These are phyloP conservation scores for Trypanosoma scelopori DNA, from an alignment of 208 protist species.

Conservation along the genomic window DNA sequence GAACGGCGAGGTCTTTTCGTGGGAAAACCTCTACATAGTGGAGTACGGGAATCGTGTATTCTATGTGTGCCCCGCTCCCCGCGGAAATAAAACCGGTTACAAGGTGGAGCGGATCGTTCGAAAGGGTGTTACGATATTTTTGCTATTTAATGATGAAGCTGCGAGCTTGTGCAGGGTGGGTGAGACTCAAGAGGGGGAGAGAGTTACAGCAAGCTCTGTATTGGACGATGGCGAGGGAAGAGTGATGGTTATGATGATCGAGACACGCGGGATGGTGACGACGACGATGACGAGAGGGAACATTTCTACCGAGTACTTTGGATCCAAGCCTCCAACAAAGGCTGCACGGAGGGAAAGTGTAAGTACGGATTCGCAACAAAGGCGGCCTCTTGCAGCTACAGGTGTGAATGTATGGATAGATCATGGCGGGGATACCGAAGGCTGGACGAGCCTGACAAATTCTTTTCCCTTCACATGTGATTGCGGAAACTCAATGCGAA, in stretches of 20 bases:
- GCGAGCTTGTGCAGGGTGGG: constrained; percentile 9
- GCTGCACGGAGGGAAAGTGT: constrained; percentile 8
- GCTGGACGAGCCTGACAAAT: constrained; percentile 34
- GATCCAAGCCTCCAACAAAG: constrained; percentile 11
- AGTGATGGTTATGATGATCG: constrained; percentile 27
- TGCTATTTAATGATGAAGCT: constrained; percentile 58
- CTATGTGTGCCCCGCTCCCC: constrained; percentile 49
- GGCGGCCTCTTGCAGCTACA: constrained; percentile 37
- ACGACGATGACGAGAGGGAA: constrained; percentile 2
- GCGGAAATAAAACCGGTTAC: constrained; percentile 63
- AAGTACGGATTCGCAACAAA: constrained; percentile 9
- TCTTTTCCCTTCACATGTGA: constrained; percentile 51
- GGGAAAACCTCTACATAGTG: constrained; percentile 60
- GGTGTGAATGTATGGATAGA: constrained; percentile 81
- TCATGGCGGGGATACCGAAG: constrained; percentile 26
- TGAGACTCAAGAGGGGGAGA: constrained; percentile 33
- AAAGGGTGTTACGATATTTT: constrained; percentile 63
- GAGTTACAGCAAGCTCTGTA: constrained; percentile 48
- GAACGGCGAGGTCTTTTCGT: constrained; percentile 67
- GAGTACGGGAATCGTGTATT: constrained; percentile 60
- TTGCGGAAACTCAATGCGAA: constrained; percentile 36
- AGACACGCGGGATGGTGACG: not conserved
- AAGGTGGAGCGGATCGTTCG: constrained; percentile 65
- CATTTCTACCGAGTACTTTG: not conserved
- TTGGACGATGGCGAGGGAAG: constrained; percentile 40